phyloP scores from a whole-genome alignment of 2,329 filamentous ascomycete genomes.

The Rhinocladiella similis region DNA sequence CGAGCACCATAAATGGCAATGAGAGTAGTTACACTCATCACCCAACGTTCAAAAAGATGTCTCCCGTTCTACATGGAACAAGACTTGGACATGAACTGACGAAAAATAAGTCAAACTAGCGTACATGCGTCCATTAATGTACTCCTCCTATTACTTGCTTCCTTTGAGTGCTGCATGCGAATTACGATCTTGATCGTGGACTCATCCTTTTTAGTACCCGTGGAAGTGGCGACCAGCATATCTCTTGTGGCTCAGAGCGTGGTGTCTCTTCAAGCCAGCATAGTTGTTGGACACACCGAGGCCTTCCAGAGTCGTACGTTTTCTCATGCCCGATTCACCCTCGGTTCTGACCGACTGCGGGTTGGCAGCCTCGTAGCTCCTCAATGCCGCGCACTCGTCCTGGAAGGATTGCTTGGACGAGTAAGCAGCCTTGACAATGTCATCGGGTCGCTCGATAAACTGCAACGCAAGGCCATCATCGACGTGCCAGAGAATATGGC shows the following conservation, averaged over 20 bases:
- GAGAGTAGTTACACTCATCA: neutral
- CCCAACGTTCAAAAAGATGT: neutral
- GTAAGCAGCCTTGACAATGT: conserved; percentile 19
- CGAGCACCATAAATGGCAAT: neutral
- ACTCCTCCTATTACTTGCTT: conserved; percentile 8
- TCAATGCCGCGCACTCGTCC: conserved; percentile 21
- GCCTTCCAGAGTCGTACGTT: conserved; percentile 9
- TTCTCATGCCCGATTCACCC: conserved; percentile 20
- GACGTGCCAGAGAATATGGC: conserved; percentile 79
- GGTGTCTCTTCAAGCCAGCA: conserved; percentile 14
- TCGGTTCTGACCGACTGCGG: conserved; percentile 12
- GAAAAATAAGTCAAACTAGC: conserved; percentile 9
- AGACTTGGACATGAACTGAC: neutral
- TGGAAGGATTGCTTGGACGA: conserved; percentile 17
- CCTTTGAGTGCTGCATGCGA: conserved; percentile 3
- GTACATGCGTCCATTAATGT: conserved; percentile 14
- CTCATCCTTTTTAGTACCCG: conserved; percentile 8
- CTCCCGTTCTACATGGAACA: conserved; percentile 1
- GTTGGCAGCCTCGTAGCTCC: conserved; percentile 9
- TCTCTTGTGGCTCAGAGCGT: conserved; percentile 16
- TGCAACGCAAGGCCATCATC: conserved; percentile 63
- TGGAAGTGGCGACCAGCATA: conserved; percentile 6
- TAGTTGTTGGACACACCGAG: conserved; percentile 8
- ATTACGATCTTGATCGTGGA: neutral
- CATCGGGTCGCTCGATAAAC: conserved; percentile 26